A percentile compares a stretch with the other conserved stretches of the same genome.
These are phyloP conservation scores for Nigrospora osmanthi DNA, from an alignment of 2,329 filamentous ascomycete species.

Conservation along the genomic window DNA sequence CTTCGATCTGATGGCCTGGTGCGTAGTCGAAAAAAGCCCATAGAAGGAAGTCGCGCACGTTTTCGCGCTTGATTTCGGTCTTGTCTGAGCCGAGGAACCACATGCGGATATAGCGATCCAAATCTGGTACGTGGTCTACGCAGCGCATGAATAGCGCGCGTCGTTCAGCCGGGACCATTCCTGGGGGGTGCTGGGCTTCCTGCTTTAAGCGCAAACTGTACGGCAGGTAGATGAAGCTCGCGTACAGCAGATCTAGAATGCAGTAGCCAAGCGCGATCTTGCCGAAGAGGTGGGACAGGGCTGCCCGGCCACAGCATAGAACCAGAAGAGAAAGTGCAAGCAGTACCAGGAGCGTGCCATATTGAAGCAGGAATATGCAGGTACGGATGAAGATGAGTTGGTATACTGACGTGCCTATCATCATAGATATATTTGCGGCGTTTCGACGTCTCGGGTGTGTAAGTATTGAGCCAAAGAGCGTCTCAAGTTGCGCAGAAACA, in stretches of 20 bases:
- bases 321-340: constrained; percentile 17
- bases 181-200: constrained; percentile 31
- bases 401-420: constrained; percentile 21
- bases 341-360: constrained; percentile 32
- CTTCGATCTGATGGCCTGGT: constrained; percentile 15
- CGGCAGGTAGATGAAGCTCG: constrained; percentile 32
- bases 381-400: constrained; percentile 38
- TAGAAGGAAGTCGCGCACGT: constrained; percentile 56
- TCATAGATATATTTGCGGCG: constrained; percentile 2
- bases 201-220: constrained; percentile 29
- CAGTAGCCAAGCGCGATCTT: constrained; percentile 20
- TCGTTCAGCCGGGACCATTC: constrained; percentile 37
- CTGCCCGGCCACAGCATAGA: constrained; percentile 8
- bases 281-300: constrained; percentile 9
- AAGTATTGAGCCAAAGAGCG: no score
- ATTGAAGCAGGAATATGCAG: constrained; percentile 33
- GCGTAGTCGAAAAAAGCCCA: constrained; percentile 58
- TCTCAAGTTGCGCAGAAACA: no score
- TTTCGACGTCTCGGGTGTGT: no score
- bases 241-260: constrained; percentile 32
- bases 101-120: constrained; percentile 47
- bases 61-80: constrained; percentile 53
- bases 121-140: constrained; percentile 44
- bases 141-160: constrained; percentile 48
- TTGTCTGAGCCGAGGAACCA: constrained; percentile 60